Evolutionary conservation across 106 monocot genomes (phyloP), one percentile per base, ranked within the genome.

Genomic region (Allium cepa): DNA sequence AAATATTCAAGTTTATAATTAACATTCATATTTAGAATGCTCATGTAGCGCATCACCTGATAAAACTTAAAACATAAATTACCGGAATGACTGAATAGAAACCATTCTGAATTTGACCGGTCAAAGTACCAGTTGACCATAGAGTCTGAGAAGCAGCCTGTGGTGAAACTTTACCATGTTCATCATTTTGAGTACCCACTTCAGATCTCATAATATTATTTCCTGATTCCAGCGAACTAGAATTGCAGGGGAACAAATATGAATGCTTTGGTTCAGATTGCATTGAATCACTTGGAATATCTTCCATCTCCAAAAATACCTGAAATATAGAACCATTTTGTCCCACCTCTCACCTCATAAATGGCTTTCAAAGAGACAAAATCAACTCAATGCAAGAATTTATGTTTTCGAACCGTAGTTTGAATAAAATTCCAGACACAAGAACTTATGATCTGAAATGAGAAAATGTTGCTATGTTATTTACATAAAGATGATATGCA

Each of bases 1-100:
- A 36, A 36, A 36, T 36, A 36, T 36, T 36, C 36, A 36, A 36
- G 3, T 36, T 36, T 36, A 36, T 1, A 36, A 36, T 36, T 36
- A 36, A 36, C 5, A 36, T 36, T 36, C 36, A 36, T 36, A 36
- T 36, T 3, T 36, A 36, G 1, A 36, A 4, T 36, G 36, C 36
- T 36, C 36, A 14, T 47, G 50, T 50, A 3, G 36, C 13, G 55
- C 46, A 46, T 36, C 62, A 14, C 36, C 36, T 36, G 36, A 36
- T 36, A 26, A 16, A 64, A 64, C 11, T 64, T 50, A 18, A 1
- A 55, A 11, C 15, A 55, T 22, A 68, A 51, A 85, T 85, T 57
- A 93, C 92, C 62, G 88, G 92, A 53, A 85, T 85, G 68, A 85
- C 73, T 17, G 88, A 83, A 77, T 93, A 93, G 59, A 93, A 93